Evolutionary conservation across 2,329 filamentous ascomycete genomes (phyloP).

Genomic region (Colletotrichum paranaense): DNA sequence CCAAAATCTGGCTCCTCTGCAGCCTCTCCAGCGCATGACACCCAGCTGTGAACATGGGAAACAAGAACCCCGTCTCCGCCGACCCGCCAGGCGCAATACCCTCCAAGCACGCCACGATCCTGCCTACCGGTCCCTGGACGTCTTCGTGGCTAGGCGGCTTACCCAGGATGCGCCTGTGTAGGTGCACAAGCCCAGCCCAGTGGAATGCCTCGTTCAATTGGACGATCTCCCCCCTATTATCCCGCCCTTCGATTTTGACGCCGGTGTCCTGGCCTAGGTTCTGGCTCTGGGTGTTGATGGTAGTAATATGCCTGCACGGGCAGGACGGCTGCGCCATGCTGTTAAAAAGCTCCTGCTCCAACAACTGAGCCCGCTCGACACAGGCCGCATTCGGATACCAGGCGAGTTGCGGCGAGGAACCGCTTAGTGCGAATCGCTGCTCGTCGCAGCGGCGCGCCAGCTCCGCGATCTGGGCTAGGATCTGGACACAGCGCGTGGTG

Average conservation of each 20-base stretch:
- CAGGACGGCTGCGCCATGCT: conserved; percentile 58
- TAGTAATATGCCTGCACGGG: conserved; percentile 52
- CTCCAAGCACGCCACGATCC: conserved; percentile 71
- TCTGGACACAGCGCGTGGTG: conserved; percentile 76
- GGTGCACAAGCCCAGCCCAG: conserved; percentile 80
- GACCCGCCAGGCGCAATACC: conserved; percentile 74
- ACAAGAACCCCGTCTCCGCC: conserved; percentile 80
- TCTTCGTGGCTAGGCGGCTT: conserved; percentile 65
- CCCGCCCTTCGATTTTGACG: conserved; percentile 49
- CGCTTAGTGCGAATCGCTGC: conserved; percentile 67
- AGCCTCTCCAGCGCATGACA: conserved; percentile 72
- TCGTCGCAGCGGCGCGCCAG: conserved; percentile 76
- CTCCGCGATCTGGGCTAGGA: conserved; percentile 78
- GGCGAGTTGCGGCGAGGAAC: conserved; percentile 45
- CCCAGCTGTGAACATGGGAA: conserved; percentile 86
- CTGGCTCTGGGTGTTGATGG: conserved; percentile 32
- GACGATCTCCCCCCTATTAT: conserved; percentile 69
- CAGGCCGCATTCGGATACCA: conserved; percentile 70
- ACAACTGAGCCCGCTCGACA: conserved; percentile 65
- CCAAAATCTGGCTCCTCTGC: conserved; percentile 71
- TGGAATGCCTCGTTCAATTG: conserved; percentile 84
- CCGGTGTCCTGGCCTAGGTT: conserved; percentile 56
- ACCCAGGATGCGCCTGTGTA: conserved; percentile 78
- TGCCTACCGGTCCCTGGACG: conserved; percentile 71
- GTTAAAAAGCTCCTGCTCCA: conserved; percentile 71